These are phyloP conservation scores for Hymenoscyphus repandus DNA, from an alignment of 2,329 filamentous ascomycete genomes.

Conservation along the genomic window DNA sequence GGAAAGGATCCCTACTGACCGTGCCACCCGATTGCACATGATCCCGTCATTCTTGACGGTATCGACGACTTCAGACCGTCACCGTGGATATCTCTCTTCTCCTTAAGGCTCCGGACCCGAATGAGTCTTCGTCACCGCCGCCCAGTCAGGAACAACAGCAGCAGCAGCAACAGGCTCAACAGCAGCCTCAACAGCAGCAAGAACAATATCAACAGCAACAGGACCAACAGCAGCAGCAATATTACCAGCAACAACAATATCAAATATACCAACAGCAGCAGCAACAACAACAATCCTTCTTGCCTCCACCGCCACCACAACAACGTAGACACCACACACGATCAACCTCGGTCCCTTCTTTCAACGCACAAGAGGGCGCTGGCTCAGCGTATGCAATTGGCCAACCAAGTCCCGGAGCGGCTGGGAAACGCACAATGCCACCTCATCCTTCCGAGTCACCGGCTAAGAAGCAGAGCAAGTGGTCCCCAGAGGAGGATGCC, in stretches of 20 bases:
- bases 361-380: slow-evolving; percentile 20
- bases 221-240: slow-evolving; percentile 23
- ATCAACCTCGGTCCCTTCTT: slow-evolving; percentile 26
- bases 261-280: slow-evolving; percentile 28
- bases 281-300: slow-evolving; percentile 20
- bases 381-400: slow-evolving; percentile 21
- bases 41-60: slow-evolving; percentile 32
- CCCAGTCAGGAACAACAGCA: slow-evolving; percentile 33
- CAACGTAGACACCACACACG: slow-evolving; percentile 33
- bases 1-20: slow-evolving; percentile 14
- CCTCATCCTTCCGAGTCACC: slow-evolving; percentile 59
- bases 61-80: slow-evolving; percentile 43
- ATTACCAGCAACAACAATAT: slow-evolving; percentile 1
- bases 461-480: slow-evolving; percentile 93
- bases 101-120: slow-evolving; percentile 70
- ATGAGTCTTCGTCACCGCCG: slow-evolving; percentile 57
- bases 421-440: slow-evolving; percentile 46
- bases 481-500: slow-evolving; percentile 90
- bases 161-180: slow-evolving; percentile 27
- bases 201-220: slow-evolving; percentile 13
- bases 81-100: slow-evolving; percentile 95
- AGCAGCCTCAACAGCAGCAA: slow-evolving; percentile 34
- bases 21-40: slow-evolving; percentile 25
- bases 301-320: slow-evolving; percentile 30
- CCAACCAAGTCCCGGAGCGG: slow-evolving; percentile 16